A percentile compares a stretch with the other conserved stretches of the same genome.
These are phyloP conservation scores for Chrysanthemum makinoi DNA, from an alignment of 129 eudicot species.

Conservation along the genomic window DNA sequence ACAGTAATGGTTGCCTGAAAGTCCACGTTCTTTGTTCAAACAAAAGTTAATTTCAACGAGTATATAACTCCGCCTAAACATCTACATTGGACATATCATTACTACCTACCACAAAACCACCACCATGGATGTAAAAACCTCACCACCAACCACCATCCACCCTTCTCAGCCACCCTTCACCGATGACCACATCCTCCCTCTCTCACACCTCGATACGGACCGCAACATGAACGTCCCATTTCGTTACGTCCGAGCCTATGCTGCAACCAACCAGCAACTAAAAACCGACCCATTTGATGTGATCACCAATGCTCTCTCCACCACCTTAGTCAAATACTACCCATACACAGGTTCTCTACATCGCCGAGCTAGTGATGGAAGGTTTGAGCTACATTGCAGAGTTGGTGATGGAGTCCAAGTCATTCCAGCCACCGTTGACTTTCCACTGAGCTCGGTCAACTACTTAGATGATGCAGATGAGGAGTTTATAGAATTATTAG, in stretches of 20 bases:
- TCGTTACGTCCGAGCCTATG: constrained; percentile 71
- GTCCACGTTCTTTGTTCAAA: too few species aligned
- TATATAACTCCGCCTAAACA: too few species aligned
- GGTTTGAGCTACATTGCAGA: constrained; percentile 61
- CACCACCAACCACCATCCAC: constrained; percentile 48
- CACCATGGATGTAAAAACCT: constrained; percentile 44
- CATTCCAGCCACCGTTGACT: constrained; percentile 43
- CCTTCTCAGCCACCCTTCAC: constrained; percentile 53
- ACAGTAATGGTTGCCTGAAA: too few species aligned
- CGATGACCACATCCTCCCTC: constrained; percentile 61
- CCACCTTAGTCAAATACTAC: constrained; percentile 57
- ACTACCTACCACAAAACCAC: constrained; percentile 18
- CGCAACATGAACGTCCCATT: constrained; percentile 71
- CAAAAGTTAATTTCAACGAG: too few species aligned
- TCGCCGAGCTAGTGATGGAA: constrained; percentile 40
- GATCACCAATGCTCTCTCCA: constrained; percentile 63
- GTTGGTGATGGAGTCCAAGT: constrained; percentile 52
- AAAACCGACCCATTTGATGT: constrained; percentile 49
- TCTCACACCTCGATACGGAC: constrained; percentile 90
- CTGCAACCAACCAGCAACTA: constrained; percentile 29
- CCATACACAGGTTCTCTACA: constrained; percentile 57
- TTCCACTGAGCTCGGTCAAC: constrained; percentile 34
- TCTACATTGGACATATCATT: background rate
- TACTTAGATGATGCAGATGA: constrained; percentile 46
- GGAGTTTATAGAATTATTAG: constrained; percentile 40